Evolutionary conservation across 371 early-diverging fungal species (phyloP).

Genomic region (Mycotypha africana): DNA sequence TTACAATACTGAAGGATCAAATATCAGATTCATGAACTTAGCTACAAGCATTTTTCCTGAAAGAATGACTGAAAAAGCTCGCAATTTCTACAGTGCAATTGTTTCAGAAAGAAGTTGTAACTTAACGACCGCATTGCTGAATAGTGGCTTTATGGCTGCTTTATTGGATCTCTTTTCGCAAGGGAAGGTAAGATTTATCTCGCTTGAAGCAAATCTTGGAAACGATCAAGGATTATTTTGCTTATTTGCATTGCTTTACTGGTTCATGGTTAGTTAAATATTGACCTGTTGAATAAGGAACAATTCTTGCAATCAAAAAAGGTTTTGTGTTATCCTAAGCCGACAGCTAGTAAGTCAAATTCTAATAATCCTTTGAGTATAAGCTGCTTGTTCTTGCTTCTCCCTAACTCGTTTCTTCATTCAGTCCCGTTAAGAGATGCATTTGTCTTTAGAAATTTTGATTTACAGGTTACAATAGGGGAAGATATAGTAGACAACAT

Average conservation of each 20-base stretch:
- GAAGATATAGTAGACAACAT: too few relatives aligned
- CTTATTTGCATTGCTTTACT: too few relatives aligned
- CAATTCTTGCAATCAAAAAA: too few relatives aligned
- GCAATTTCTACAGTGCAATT: neutral
- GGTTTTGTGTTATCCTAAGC: neutral
- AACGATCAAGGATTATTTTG: neutral
- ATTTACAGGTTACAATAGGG: too few relatives aligned
- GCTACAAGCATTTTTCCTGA: conserved; percentile 7
- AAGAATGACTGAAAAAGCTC: conserved; percentile 3
- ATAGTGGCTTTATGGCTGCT: conserved; percentile 1
- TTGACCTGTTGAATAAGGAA: too few relatives aligned
- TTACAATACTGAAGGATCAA: neutral
- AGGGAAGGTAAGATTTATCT: conserved; percentile 5
- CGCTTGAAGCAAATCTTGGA: neutral
- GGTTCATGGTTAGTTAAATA: too few relatives aligned
- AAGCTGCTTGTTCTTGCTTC: too few relatives aligned
- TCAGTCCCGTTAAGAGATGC: too few relatives aligned
- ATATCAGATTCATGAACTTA: conserved; percentile 6
- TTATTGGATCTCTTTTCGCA: conserved; percentile 8
- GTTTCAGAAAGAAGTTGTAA: neutral
- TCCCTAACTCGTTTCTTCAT: too few relatives aligned
- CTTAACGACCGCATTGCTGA: neutral
- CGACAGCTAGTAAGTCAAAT: too few relatives aligned
- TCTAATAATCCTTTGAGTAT: too few relatives aligned
- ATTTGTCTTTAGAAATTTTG: too few relatives aligned